phyloP scores from a whole-genome alignment of 148 eudicot genomes.

The Polygonum aviculare region DNA sequence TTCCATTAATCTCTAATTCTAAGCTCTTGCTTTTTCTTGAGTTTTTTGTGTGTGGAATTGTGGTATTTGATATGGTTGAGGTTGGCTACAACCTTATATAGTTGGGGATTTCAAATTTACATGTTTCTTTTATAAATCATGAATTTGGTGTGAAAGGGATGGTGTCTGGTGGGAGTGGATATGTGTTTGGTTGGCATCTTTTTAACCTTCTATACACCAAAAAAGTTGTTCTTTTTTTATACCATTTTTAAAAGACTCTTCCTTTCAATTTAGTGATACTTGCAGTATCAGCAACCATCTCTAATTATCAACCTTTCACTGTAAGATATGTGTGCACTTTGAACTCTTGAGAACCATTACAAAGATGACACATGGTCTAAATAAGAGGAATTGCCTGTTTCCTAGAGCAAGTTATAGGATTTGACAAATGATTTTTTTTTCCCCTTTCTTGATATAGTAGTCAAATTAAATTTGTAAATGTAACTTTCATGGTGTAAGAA shows the following conservation, averaged over 20 bases:
- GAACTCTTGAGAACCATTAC: neutral
- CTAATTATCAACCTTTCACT: neutral
- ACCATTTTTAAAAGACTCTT: neutral
- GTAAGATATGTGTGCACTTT: neutral
- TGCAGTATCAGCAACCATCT: constrained; percentile 4
- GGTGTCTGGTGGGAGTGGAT: constrained; percentile 4
- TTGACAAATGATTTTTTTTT: too few relatives aligned
- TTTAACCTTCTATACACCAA: constrained; percentile 4
- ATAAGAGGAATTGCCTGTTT: neutral
- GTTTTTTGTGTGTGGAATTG: neutral
- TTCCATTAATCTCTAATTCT: neutral
- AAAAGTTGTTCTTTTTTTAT: neutral
- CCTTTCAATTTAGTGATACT: neutral
- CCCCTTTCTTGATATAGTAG: too few relatives aligned
- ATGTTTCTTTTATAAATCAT: neutral
- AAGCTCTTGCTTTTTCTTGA: neutral
- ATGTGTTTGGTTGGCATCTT: constrained; percentile 6
- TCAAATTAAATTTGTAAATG: neutral
- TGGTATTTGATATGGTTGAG: neutral
- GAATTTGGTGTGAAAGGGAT: constrained; percentile 6
- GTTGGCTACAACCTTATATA: constrained; percentile 4
- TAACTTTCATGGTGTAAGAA: neutral
- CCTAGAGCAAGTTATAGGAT: neutral
- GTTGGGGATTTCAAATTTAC: neutral
- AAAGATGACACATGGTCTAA: neutral